Base-by-base conservation (phyloP, 1,284 basidiomycete species). In the Heterobasidion parviporum region DNA sequence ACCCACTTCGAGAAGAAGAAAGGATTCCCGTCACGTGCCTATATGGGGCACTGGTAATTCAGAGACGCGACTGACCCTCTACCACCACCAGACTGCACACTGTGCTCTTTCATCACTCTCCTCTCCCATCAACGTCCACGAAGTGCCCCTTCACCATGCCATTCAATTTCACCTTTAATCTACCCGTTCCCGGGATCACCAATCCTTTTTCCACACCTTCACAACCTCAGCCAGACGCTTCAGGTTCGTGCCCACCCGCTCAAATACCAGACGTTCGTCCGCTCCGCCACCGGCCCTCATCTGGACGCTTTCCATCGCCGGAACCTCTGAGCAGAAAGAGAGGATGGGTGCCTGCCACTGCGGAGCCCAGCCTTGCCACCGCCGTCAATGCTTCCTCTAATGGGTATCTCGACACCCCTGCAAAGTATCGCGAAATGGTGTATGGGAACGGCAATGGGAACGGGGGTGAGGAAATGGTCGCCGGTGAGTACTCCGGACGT, bases 111-210 rank as follows among this genome's bases (percentile, higher is more conserved):
- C 35, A 16, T 20, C 20, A 3, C 32, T 38, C n/a, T 20, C 34
- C 15, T 20, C 16, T 35, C 14, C 20, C 52, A 53, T 35, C n/a
- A 33, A 44, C 36, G 32, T 50, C 47, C 3, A 52, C 49, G 50
- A 53, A 9, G 45, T 41, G 38, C n/a, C 6, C 5, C 6, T 41
- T 6, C 26, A 51, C 4, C 51, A 81, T 83, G 79, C 69, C 76
- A 4, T 85, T 85, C 63, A 75, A 81, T 12, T 88, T 88, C 66
- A 85, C 83, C 50, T 88, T 88, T 71, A 77, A 67, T 15, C 74
- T 87, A 56, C 64, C 73, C 43, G 78, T 85, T 12, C 81, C 85
- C 7, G 84, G 82, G 8, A 65, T 85, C 49, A 66, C 74, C n/a
- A 87, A 87, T 62, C 85, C 85, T 9, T 87, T 88, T 69, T 67